A percentile compares a stretch with the other conserved stretches of the same genome.
Conservation (phyloP, 2,329 filamentous ascomycete species). For the Fusarium multiceps region DNA sequence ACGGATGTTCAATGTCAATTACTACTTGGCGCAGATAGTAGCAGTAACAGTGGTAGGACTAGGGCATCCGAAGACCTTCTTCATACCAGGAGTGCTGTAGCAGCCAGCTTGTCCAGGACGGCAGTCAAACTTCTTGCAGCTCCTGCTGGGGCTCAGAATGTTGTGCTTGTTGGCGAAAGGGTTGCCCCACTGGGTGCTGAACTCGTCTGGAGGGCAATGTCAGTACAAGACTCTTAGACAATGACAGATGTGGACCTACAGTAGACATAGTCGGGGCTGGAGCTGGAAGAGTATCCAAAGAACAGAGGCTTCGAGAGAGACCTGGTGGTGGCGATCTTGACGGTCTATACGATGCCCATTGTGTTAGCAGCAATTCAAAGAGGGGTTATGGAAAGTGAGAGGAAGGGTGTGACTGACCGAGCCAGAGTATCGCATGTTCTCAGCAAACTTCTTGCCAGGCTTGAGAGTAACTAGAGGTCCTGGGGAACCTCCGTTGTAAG, state of each 20-base stretch:
- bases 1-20: accelerated
- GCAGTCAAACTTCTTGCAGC: constrained; percentile 56
- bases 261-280: constrained; percentile 53
- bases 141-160: constrained; percentile 51
- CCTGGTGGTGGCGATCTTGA: constrained; percentile 56
- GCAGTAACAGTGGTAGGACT: constrained; percentile 53
- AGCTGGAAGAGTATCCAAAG: constrained; percentile 56
- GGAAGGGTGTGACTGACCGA: constrained; percentile 34
- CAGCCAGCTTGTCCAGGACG: constrained; percentile 49
- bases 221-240: constrained; percentile 2
- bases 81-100: constrained; percentile 54
- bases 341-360: constrained; percentile 34
- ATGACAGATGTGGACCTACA: constrained; percentile 47
- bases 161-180: constrained; percentile 54
- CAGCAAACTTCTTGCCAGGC: constrained; percentile 51
- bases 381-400: too few species aligned
- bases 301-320: constrained; percentile 53
- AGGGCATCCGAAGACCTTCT: constrained; percentile 57
- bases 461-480: constrained; percentile 50
- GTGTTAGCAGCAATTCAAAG: not conserved
- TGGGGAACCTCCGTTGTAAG: constrained; percentile 27
- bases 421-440: constrained; percentile 51
- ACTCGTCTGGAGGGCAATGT: constrained; percentile 49
- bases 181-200: constrained; percentile 56
- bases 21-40: constrained; percentile 44